Evolutionary conservation across 2,329 filamentous ascomycete genomes (phyloP).

Genomic region (Fonsecaea pedrosoi): DNA sequence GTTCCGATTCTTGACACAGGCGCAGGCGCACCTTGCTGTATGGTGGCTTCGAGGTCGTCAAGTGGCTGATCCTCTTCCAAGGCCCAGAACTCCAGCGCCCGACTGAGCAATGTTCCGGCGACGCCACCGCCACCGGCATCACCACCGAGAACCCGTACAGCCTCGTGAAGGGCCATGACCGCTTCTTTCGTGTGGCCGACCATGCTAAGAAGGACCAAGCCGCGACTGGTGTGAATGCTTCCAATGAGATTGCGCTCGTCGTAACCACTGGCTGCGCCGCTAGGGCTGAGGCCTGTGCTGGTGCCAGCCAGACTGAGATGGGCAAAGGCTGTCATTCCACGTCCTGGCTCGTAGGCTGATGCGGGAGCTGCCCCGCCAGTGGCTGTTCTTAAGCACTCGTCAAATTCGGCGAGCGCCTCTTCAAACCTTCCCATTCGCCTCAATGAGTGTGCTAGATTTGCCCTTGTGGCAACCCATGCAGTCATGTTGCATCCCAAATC

Average conservation of each 20-base stretch:
- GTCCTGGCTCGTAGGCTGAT: constrained; percentile 29
- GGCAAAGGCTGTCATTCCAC: constrained; percentile 32
- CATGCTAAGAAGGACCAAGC: constrained; percentile 80
- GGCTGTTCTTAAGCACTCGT: constrained; percentile 82
- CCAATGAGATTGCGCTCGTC: constrained; percentile 56
- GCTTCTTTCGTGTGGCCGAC: constrained; percentile 74
- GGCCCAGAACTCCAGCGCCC: constrained; percentile 56
- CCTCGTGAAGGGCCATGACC: constrained; percentile 79
- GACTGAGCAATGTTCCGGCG: constrained; percentile 53
- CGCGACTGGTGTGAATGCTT: constrained; percentile 63
- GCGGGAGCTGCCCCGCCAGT: constrained; percentile 65
- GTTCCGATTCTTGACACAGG: constrained; percentile 7
- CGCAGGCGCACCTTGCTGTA: constrained; percentile 17
- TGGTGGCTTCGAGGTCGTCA: constrained; percentile 23
- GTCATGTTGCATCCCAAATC: constrained; percentile 82
- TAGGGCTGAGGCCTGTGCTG: constrained; percentile 36
- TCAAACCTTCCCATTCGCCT: constrained; percentile 73
- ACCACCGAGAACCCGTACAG: constrained; percentile 55
- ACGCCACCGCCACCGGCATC: constrained; percentile 57
- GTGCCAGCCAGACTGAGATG: constrained; percentile 32
- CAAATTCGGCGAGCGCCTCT: constrained; percentile 79
- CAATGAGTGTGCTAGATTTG: constrained; percentile 88
- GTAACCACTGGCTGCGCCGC: constrained; percentile 53
- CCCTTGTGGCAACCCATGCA: constrained; percentile 82
- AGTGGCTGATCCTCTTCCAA: constrained; percentile 46